These are phyloP conservation scores for Fagopyrum tataricum DNA, from an alignment of 148 eudicot species.

Conservation along the genomic window DNA sequence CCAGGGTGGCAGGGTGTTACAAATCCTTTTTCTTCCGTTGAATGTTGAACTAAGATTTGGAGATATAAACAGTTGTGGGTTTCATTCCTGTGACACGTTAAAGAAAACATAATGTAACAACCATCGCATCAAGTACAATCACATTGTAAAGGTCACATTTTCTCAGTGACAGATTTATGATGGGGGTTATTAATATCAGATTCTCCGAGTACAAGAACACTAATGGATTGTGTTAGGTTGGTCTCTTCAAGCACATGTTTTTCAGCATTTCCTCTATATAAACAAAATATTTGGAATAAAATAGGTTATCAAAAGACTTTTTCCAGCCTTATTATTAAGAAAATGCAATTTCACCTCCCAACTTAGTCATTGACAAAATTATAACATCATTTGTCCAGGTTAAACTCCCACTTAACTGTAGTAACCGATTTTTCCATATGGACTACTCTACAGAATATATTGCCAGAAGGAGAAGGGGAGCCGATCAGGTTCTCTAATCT, in stretches of 20 bases:
- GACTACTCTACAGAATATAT: background rate
- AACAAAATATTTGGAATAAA: background rate
- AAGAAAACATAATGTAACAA: background rate
- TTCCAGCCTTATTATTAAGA: background rate
- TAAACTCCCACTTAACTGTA: background rate
- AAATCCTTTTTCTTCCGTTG: background rate
- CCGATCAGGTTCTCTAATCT: constrained; percentile 2
- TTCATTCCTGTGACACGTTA: constrained; percentile 70
- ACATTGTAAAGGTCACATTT: background rate
- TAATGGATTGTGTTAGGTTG: background rate
- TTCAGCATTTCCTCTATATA: background rate
- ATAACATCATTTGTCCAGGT: background rate
- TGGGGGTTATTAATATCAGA: background rate
- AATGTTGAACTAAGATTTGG: background rate
- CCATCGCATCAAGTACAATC: constrained; percentile 2
- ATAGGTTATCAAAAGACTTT: background rate
- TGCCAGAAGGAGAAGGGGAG: background rate
- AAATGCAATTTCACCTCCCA: background rate
- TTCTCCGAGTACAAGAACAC: background rate
- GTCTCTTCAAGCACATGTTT: background rate
- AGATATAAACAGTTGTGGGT: too few relatives aligned
- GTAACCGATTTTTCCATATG: background rate
- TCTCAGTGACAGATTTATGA: background rate
- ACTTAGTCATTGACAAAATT: background rate
- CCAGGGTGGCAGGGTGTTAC: background rate